phyloP scores from a whole-genome alignment of 192 early-diverging fungal species.

The Kickxella alabastrina region DNA sequence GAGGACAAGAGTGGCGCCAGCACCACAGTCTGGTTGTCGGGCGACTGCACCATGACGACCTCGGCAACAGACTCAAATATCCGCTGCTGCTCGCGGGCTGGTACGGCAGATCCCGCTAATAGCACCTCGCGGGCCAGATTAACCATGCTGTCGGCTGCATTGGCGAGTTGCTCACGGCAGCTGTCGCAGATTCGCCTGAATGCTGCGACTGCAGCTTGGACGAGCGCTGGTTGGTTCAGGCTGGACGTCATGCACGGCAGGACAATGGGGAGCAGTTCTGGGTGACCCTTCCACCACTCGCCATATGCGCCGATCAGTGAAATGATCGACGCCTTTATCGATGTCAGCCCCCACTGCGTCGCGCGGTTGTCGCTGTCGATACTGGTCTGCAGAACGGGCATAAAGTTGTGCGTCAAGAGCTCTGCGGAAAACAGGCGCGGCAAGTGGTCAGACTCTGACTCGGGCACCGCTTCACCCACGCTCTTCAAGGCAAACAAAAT shows the following conservation, averaged over 20 bases:
- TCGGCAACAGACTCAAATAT: constrained; percentile 46
- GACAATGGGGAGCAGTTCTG: constrained; percentile 54
- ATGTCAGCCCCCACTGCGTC: constrained; percentile 27
- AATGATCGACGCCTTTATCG: constrained; percentile 19
- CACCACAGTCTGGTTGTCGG: constrained; percentile 12
- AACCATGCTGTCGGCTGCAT: constrained; percentile 57
- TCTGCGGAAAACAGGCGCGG: constrained; percentile 58
- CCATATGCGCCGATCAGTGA: constrained; percentile 57
- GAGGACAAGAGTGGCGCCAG: constrained; percentile 19
- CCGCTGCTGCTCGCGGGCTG: constrained; percentile 48
- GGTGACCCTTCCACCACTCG: constrained; percentile 65
- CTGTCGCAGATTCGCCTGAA: constrained; percentile 68
- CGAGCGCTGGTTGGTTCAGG: constrained; percentile 55
- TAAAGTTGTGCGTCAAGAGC: constrained; percentile 32
- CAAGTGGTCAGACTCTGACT: constrained; percentile 53
- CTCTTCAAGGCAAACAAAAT: constrained; percentile 62
- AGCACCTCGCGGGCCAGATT: constrained; percentile 57
- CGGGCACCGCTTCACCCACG: constrained; percentile 62
- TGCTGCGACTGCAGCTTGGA: constrained; percentile 59
- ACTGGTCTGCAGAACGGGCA: constrained; percentile 35
- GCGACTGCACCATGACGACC: constrained; percentile 25
- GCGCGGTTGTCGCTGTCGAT: constrained; percentile 14
- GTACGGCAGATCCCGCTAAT: constrained; percentile 18
- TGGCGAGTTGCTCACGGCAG: constrained; percentile 61
- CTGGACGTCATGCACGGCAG: constrained; percentile 64